These are phyloP conservation scores for Boletus patriciae DNA, from an alignment of 768 basidiomycete genomes.

Conservation along the genomic window DNA sequence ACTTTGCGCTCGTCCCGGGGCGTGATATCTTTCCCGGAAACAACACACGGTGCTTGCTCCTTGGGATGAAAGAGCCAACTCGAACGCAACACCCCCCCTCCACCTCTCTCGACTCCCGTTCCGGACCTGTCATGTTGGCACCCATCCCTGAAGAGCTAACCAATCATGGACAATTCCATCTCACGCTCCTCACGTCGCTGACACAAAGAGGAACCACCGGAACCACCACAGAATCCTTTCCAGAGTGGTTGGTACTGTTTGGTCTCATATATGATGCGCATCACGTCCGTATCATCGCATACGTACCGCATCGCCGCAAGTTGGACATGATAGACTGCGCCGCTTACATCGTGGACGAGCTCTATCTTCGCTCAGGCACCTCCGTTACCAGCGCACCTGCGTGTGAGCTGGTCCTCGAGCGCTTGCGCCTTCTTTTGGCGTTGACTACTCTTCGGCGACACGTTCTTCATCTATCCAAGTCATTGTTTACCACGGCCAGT, in stretches of 20 bases:
- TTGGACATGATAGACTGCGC: constrained; percentile 8
- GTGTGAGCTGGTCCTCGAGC: constrained; percentile 14
- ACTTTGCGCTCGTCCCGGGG: constrained; percentile 17
- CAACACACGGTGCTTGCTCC: constrained; percentile 9
- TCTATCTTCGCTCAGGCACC: constrained; percentile 7
- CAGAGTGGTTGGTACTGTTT: constrained; percentile 30
- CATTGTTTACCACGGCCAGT: constrained; percentile 6
- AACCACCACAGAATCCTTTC: constrained; percentile 5
- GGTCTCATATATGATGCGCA: constrained; percentile 22
- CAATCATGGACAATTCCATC: constrained; percentile 7
- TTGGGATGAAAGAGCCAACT: constrained; percentile 17
- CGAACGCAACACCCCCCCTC: neutral
- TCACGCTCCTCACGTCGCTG: constrained; percentile 12
- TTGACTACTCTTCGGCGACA: constrained; percentile 23
- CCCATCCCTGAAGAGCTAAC: constrained; percentile 18
- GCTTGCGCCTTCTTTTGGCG: constrained; percentile 21
- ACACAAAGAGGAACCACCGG: neutral
- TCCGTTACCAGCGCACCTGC: neutral
- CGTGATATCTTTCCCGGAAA: neutral
- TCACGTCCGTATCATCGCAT: constrained; percentile 21
- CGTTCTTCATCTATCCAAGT: constrained; percentile 14
- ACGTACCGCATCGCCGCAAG: constrained; percentile 15
- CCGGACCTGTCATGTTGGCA: neutral
- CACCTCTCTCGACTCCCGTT: neutral
- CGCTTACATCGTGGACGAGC: constrained; percentile 24